phyloP scores from a whole-genome alignment of 805 yeast genomes.

The Zygotorulaspora danielsina region DNA sequence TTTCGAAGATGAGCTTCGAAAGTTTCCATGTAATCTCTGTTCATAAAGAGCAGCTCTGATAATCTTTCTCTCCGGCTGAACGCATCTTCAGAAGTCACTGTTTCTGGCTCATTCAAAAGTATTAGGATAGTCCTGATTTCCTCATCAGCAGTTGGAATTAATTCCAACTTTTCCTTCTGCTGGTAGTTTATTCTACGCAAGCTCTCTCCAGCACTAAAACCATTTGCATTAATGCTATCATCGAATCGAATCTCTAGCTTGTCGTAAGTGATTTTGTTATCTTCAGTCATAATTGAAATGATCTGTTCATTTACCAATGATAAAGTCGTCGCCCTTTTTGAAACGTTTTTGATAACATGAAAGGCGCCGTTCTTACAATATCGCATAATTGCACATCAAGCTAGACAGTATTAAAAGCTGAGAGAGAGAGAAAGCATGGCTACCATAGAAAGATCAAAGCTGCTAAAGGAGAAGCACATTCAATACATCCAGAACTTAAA shows the following conservation, averaged over 20 bases:
- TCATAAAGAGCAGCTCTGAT: conserved; percentile 40
- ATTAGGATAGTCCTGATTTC: conserved; percentile 52
- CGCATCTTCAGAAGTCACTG: conserved; percentile 54
- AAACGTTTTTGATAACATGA: too few relatives aligned
- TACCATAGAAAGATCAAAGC: not conserved
- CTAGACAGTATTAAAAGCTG: too few relatives aligned
- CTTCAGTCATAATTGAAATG: not conserved
- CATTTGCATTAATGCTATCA: conserved; percentile 12
- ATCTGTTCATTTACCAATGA: not conserved
- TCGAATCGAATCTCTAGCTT: conserved; percentile 20
- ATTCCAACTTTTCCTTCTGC: conserved; percentile 23
- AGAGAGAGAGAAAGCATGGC: not conserved
- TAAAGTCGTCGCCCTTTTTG: too few relatives aligned
- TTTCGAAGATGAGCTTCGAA: conserved; percentile 10
- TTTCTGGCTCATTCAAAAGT: conserved; percentile 52
- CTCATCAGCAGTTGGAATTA: conserved; percentile 62
- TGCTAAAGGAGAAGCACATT: conserved; percentile 50
- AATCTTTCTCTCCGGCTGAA: conserved; percentile 60
- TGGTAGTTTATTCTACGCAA: conserved; percentile 29
- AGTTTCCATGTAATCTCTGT: conserved; percentile 24
- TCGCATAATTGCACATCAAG: not conserved
- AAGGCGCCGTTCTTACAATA: not conserved
- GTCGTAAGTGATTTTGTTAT: conserved; percentile 15
- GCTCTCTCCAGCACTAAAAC: conserved; percentile 29
- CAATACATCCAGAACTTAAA: conserved; percentile 53